Evolutionary conservation across 129 eudicot species (phyloP), one percentile per base, ranked within the genome.

Genomic region (Lactuca sativa): DNA sequence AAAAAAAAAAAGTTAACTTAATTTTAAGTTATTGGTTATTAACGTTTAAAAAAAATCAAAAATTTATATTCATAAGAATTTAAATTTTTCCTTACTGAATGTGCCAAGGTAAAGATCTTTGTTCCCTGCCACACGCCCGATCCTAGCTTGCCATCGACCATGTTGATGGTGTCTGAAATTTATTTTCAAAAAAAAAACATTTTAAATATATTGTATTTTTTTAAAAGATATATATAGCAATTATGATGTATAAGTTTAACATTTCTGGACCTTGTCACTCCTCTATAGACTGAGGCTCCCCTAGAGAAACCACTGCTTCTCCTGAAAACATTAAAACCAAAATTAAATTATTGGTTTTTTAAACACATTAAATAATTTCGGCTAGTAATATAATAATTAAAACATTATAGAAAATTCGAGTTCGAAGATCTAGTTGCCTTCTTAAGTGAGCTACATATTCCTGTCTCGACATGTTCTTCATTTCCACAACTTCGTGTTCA

Each of bases 291-390:
- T 17, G 97, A 91, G 80, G 95, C 97, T 66, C 97, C 97, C 78
- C 97, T 88, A 7, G 97, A 91, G 75, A 91, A 91, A 58, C 97
- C 97, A 85, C 92, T 91, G 88, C 97, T 91, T 74, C 86, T 91
- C 84, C 97, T 91, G 83, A 40, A 76, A 66, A 48, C 48, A 62
- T 40, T 25, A 14, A 15, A 17, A 32, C 31, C 47, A 17, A 66
- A 25, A 13, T 16, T 67, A 3, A 72, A 62, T 36, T 54, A 25
- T 57, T 32, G 16, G 38, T 49, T 71, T 67, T 67, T 14, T 5
- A 7, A 36, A 33, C 12, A 41, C 48, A 11, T 10, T 8, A 51
- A 48, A 14, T 66, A 11, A 18, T n/a, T 31, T 66, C 11, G 4
- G 33, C 15, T 3, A 11, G 34, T 21, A 21, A 21, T 0, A 18